Evolutionary conservation across 805 yeast genomes (phyloP).

Genomic region (Ogataea allantospora): DNA sequence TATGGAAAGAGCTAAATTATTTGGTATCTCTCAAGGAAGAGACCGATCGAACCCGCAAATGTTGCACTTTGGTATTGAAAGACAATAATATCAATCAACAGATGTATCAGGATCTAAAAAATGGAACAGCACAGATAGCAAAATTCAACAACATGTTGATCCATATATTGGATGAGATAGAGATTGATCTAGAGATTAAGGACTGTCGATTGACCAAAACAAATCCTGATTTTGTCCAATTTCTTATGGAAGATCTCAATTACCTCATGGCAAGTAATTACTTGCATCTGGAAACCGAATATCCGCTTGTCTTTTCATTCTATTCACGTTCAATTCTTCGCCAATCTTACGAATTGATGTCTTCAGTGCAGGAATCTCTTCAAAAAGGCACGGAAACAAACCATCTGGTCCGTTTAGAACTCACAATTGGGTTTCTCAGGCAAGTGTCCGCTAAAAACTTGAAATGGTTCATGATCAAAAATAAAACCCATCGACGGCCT

Average conservation of each 20-base stretch:
- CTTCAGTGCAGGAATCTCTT: conserved; percentile 19
- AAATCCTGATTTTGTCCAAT: conserved; percentile 2
- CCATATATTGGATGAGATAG: conserved; percentile 10
- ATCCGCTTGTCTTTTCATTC: conserved; percentile 33
- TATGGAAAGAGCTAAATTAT: conserved; percentile 18
- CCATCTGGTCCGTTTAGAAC: conserved; percentile 19
- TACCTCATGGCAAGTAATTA: conserved; percentile 26
- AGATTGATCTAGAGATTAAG: conserved; percentile 8
- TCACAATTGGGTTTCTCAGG: conserved; percentile 27
- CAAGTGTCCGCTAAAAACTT: conserved; percentile 17
- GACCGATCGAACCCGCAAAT: neutral
- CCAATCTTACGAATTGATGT: conserved; percentile 16
- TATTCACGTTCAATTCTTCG: conserved; percentile 22
- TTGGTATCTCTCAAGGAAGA: conserved; percentile 3
- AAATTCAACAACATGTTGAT: conserved; percentile 11
- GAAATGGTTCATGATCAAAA: conserved; percentile 8
- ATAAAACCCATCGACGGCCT: conserved; percentile 6
- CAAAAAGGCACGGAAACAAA: conserved; percentile 18
- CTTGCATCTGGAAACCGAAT: conserved; percentile 21
- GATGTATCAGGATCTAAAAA: conserved; percentile 17
- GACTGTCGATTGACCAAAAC: conserved; percentile 8
- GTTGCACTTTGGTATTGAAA: conserved; percentile 13
- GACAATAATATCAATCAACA: conserved; percentile 15
- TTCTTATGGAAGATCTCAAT: conserved; percentile 25
- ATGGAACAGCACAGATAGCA: conserved; percentile 12